A percentile compares a stretch with the other conserved stretches of the same genome.
phyloP scores from a whole-genome alignment of 768 basidiomycete genomes.

The Pluteus cervinus region DNA sequence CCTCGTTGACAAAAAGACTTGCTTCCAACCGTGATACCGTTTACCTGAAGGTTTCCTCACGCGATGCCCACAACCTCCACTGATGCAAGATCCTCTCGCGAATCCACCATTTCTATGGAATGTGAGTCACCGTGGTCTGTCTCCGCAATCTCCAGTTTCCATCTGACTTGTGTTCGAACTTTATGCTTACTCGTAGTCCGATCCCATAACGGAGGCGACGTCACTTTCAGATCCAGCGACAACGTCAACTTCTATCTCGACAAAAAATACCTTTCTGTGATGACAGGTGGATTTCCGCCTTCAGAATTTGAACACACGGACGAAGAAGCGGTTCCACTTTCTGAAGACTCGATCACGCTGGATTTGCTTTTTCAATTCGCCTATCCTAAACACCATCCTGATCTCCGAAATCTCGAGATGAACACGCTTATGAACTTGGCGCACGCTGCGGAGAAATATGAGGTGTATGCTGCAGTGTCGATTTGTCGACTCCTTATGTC shows the following conservation, averaged over 20 bases:
- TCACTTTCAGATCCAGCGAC: slow-evolving; percentile 17
- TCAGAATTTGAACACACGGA: slow-evolving; percentile 12
- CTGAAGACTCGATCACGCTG: slow-evolving; percentile 16
- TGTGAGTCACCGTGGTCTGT: no score
- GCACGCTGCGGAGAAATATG: slow-evolving; percentile 27
- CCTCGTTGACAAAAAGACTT: no score
- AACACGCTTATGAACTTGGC: slow-evolving; percentile 13
- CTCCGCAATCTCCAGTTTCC: no score
- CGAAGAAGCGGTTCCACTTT: slow-evolving; percentile 14
- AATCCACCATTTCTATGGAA: no score
- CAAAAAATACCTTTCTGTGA: slow-evolving; percentile 14
- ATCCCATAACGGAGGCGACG: no score
- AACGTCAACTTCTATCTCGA: slow-evolving; percentile 17
- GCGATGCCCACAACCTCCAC: no score
- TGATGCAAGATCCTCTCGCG: no score
- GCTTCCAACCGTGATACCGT: no score
- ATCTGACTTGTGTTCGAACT: no score
- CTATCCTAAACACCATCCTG: slow-evolving; percentile 18
- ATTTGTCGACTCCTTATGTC: slow-evolving; percentile 20
- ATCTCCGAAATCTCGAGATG: slow-evolving; percentile 13
- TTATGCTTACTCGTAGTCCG: no score
- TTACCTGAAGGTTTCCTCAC: no score
- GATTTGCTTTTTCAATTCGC: slow-evolving; percentile 22
- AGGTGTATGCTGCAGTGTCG: slow-evolving; percentile 20
- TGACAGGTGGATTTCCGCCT: slow-evolving; percentile 17